phyloP scores from a whole-genome alignment of 306 rosid genomes.

The Alnus rubra region DNA sequence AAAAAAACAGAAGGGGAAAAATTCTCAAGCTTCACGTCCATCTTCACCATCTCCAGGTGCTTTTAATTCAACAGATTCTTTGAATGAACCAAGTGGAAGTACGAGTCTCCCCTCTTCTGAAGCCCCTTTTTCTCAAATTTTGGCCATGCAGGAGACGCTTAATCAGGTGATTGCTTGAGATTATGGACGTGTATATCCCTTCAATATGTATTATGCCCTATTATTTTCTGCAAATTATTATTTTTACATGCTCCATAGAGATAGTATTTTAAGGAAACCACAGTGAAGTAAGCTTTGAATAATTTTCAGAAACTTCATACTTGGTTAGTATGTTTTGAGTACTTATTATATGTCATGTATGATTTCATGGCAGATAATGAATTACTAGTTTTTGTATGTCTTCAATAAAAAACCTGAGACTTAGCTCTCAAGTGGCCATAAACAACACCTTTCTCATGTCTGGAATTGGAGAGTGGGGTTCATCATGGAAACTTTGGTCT shows the following conservation, averaged over 20 bases:
- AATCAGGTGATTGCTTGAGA: slow-evolving; percentile 63
- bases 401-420: too few relatives aligned
- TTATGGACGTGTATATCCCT: not conserved
- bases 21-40: slow-evolving; percentile 58
- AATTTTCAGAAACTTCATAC: not conserved
- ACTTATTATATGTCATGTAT: not conserved
- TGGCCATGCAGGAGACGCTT: slow-evolving; percentile 75
- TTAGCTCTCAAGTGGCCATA: too few relatives aligned
- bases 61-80: slow-evolving; percentile 56
- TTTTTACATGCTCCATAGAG: too few relatives aligned
- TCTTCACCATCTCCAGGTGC: slow-evolving; percentile 52
- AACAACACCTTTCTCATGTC: too few relatives aligned
- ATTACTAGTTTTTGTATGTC: not conserved
- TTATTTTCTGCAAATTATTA: too few relatives aligned
- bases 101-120: slow-evolving; percentile 53
- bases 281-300: not conserved
- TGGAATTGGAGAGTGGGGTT: too few relatives aligned
- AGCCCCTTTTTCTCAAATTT: slow-evolving; percentile 57
- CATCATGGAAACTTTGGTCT: too few relatives aligned
- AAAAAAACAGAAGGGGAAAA: slow-evolving; percentile 78
- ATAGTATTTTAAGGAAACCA: not conserved
- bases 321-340: not conserved
- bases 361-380: not conserved
- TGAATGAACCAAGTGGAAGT: slow-evolving; percentile 61
- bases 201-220: too few relatives aligned